These are phyloP conservation scores for Microbotryum lychnidis-dioicae DNA, from an alignment of 1,284 basidiomycete genomes.

Conservation along the genomic window DNA sequence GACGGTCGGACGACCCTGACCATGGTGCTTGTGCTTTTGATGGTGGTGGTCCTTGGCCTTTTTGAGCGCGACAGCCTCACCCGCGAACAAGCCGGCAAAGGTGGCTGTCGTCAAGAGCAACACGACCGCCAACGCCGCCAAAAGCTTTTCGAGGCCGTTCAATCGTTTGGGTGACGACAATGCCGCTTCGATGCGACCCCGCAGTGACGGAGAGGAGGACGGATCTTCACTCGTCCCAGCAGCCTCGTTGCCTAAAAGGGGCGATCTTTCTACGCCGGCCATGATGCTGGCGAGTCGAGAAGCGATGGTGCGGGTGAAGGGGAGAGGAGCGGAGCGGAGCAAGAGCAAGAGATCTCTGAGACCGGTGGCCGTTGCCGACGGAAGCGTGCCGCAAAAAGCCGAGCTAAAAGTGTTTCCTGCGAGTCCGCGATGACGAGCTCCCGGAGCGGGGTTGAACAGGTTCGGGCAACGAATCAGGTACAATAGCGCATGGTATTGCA, in stretches of 20 bases:
- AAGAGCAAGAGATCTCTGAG: too few relatives aligned
- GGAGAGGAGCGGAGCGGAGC: too few relatives aligned
- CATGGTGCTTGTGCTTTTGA: slow-evolving; percentile 35
- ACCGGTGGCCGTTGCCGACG: too few relatives aligned
- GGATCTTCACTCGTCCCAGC: not conserved
- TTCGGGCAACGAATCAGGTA: too few relatives aligned
- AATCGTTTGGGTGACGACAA: slow-evolving; percentile 55
- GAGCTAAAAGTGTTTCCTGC: too few relatives aligned
- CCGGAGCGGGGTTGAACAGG: too few relatives aligned
- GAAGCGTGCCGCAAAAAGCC: too few relatives aligned
- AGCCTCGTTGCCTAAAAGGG: not conserved
- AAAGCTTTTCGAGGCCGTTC: slow-evolving; percentile 73
- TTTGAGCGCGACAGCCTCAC: slow-evolving; percentile 66
- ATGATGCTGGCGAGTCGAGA: too few relatives aligned
- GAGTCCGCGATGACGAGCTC: too few relatives aligned
- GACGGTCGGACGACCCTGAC: slow-evolving; percentile 38
- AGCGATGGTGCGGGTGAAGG: too few relatives aligned
- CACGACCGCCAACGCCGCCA: slow-evolving; percentile 63
- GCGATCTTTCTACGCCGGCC: slow-evolving; percentile 10
- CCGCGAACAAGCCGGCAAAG: slow-evolving; percentile 87
- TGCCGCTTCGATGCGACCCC: slow-evolving; percentile 9
- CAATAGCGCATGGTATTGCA: too few relatives aligned
- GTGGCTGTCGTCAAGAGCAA: slow-evolving; percentile 73
- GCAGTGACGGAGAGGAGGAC: not conserved
- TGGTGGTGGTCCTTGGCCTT: slow-evolving; percentile 39